Percentiles rank a stretch among this genome's conserved stretches.
Conservation (phyloP, 305 asterid species). For the Fraxinus nigra region DNA sequence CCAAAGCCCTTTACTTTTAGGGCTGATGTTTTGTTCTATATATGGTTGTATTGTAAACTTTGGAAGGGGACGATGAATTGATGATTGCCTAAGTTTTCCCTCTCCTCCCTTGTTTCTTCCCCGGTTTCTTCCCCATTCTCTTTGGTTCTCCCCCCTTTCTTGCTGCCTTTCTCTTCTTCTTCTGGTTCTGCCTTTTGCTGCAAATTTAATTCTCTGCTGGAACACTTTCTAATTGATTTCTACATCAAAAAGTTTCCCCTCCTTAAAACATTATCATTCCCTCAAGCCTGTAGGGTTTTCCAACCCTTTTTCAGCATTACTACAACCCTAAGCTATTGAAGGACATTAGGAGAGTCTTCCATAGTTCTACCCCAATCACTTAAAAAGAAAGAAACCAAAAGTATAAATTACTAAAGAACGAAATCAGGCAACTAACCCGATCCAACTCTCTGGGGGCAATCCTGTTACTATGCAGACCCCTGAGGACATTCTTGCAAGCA, state of each 20-base stretch:
- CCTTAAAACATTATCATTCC: background rate
- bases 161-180: background rate
- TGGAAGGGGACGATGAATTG: background rate
- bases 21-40: background rate
- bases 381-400: background rate
- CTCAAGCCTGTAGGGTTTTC: background rate
- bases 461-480: constrained; percentile 74
- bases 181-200: background rate
- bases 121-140: no score
- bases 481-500: constrained; percentile 95
- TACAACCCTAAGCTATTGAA: background rate
- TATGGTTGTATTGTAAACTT: background rate
- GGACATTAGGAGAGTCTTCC: background rate
- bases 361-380: background rate
- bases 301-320: background rate
- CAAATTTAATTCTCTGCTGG: background rate
- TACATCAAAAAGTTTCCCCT: background rate
- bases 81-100: background rate
- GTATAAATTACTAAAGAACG: background rate
- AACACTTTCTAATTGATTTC: background rate
- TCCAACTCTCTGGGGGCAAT: constrained; percentile 94
- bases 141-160: background rate
- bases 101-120: background rate
- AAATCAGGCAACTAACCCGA: constrained; percentile 60
- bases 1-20: background rate